Evolutionary conservation across 805 yeast species (phyloP).

Genomic region (Priceomyces haplophilus): DNA sequence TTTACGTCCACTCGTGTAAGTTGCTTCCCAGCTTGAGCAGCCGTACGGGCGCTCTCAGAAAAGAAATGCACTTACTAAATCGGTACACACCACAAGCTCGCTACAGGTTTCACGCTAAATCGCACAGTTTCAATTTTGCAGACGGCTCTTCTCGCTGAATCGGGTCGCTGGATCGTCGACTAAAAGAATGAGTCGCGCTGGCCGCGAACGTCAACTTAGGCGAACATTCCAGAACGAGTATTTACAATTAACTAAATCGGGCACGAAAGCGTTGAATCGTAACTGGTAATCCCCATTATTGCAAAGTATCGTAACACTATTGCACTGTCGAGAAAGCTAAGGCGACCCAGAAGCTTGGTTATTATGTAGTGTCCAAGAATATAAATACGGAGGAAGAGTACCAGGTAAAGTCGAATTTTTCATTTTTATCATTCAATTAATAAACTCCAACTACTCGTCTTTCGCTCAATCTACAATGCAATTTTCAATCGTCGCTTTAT

Average conservation of each 20-base stretch:
- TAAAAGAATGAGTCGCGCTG: constrained; percentile 3
- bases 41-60: background rate
- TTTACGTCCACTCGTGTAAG: too few species aligned
- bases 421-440: constrained; percentile 1
- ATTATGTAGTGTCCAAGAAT: background rate
- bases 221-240: background rate
- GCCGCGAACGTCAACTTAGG: background rate
- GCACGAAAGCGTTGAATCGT: background rate
- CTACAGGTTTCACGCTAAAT: background rate
- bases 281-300: constrained; percentile 1
- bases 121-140: background rate
- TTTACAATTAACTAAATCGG: constrained; percentile 1
- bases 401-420: background rate
- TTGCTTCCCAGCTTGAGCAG: too few species aligned
- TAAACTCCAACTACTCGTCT: constrained; percentile 29
- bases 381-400: background rate
- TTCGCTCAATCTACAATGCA: constrained; percentile 39
- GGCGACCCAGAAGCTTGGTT: background rate
- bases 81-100: background rate
- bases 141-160: background rate
- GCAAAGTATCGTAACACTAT: background rate
- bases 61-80: background rate
- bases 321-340: background rate
- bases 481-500: constrained; percentile 37
- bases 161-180: background rate